These are phyloP conservation scores for Salix viminalis DNA, from an alignment of 345 rosid genomes.

Conservation along the genomic window DNA sequence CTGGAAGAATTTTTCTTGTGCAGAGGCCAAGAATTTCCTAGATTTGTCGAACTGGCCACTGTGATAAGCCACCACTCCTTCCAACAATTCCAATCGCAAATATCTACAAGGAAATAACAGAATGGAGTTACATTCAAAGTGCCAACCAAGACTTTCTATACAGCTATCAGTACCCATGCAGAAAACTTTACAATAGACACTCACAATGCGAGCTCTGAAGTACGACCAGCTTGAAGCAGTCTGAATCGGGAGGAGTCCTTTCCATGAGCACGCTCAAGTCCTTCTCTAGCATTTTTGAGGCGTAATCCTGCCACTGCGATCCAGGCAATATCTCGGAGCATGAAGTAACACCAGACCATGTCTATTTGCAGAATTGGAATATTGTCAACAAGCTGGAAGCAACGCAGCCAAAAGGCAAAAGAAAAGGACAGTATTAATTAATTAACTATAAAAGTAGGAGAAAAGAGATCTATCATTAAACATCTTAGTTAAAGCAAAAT, in stretches of 20 bases:
- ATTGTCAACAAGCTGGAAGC: conserved; percentile 73
- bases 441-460: neutral
- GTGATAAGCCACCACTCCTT: conserved; percentile 93
- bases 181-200: conserved; percentile 11
- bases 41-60: conserved; percentile 64
- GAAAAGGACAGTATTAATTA: neutral
- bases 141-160: conserved; percentile 4
- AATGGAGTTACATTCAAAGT: conserved; percentile 6
- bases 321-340: conserved; percentile 79
- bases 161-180: neutral
- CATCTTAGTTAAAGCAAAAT: conserved; percentile 6
- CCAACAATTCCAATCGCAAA: conserved; percentile 81
- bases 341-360: conserved; percentile 97
- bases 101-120: conserved; percentile 39
- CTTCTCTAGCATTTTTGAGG: conserved; percentile 78
- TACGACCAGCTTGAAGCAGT: conserved; percentile 71
- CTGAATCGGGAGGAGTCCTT: conserved; percentile 81
- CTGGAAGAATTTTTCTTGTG: conserved; percentile 68
- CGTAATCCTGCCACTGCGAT: conserved; percentile 85
- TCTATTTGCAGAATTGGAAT: conserved; percentile 89
- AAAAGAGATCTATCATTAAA: neutral
- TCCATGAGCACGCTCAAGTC: conserved; percentile 87
- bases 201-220: conserved; percentile 80
- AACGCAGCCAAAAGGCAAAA: conserved; percentile 11
- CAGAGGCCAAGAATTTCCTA: conserved; percentile 56